Conservation (phyloP, 1,284 basidiomycete species). For the Ganoderma boninense region DNA sequence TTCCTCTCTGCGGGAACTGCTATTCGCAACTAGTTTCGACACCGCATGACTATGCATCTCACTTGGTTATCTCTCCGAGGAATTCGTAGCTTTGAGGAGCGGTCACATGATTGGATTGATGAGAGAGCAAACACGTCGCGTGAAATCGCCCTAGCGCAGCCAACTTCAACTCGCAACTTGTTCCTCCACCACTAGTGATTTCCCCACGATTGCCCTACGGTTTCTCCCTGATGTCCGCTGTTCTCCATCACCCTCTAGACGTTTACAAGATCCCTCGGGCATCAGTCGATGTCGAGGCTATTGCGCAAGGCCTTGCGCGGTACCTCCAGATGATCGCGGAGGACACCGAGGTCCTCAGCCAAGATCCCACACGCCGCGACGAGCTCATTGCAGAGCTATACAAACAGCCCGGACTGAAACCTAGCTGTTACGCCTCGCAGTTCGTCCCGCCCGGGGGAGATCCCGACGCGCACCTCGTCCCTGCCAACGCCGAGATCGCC, state of each 20-base stretch:
- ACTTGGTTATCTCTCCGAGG: no score
- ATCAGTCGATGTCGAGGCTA: not conserved
- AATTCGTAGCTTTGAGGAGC: no score
- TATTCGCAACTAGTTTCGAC: no score
- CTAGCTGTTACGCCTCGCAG: not conserved
- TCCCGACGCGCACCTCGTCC: not conserved
- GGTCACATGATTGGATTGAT: no score
- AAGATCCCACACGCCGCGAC: not conserved
- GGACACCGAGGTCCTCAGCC: not conserved
- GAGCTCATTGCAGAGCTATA: not conserved
- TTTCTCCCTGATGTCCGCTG: not conserved
- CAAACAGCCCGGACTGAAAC: not conserved
- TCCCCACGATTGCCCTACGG: no score
- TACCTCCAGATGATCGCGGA: not conserved
- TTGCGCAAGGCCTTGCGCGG: not conserved
- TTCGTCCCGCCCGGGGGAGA: not conserved
- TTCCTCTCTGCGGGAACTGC: no score
- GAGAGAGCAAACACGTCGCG: no score
- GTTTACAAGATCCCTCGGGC: not conserved
- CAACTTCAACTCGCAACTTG: no score
- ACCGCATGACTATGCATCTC: no score
- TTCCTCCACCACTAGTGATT: no score
- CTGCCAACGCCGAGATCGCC: not conserved
- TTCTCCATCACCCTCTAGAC: not conserved
- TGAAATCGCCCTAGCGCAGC: no score